phyloP scores from a whole-genome alignment of 2,329 filamentous ascomycete species.

The Botrytis hyacinthi region DNA sequence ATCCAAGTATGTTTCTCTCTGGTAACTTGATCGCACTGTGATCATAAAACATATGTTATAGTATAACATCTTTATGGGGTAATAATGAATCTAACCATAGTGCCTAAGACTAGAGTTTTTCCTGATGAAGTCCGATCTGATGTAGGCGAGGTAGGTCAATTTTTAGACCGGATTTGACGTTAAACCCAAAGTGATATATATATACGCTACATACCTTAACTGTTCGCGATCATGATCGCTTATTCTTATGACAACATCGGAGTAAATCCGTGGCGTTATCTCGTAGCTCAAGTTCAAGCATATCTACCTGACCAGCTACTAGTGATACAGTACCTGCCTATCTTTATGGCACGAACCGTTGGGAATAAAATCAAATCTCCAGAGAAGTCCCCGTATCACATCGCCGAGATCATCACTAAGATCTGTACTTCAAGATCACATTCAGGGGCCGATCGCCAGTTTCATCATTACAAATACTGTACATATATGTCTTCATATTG shows the following conservation, averaged over 20 bases:
- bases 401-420: constrained; percentile 10
- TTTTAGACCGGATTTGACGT: not conserved
- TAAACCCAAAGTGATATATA: not conserved
- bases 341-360: constrained; percentile 1
- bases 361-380: constrained; percentile 3
- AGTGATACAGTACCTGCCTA: not conserved
- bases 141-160: not conserved
- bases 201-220: not conserved
- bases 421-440: constrained; percentile 6
- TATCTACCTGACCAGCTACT: constrained; percentile 4
- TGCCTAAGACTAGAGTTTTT: not conserved
- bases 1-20: too few relatives aligned
- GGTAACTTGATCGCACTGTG: too few relatives aligned
- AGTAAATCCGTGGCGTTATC: not conserved
- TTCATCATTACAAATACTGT: not conserved
- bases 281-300: not conserved
- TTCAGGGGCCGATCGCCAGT: not conserved
- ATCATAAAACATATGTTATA: not conserved
- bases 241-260: not conserved
- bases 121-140: not conserved
- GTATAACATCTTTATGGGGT: not conserved
- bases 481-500: not conserved
- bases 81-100: not conserved
- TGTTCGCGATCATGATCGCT: not conserved
- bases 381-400: constrained; percentile 4